Conservation (phyloP, 176 grass and related monocot species). For the Oryza nivara region DNA sequence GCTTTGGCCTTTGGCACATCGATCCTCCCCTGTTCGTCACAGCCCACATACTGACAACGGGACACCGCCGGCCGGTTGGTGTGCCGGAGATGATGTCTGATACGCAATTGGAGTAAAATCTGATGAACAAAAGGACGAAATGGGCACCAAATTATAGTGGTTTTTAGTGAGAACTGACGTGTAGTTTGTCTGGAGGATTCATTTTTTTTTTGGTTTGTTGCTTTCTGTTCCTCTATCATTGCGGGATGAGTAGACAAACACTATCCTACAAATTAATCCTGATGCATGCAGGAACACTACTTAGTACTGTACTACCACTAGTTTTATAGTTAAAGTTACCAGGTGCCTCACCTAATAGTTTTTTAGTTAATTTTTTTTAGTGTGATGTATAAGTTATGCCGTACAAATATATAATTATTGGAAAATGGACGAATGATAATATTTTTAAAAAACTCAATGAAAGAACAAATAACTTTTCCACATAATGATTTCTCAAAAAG, state of each 20-base stretch:
- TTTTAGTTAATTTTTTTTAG: not conserved
- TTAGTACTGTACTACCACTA: not conserved
- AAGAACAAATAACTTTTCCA: not conserved
- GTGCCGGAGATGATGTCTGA: not conserved
- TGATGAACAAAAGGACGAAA: slow-evolving; percentile 8
- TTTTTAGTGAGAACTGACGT: not conserved
- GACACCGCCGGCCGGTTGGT: not conserved
- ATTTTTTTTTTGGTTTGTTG: not conserved
- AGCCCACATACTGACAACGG: not conserved
- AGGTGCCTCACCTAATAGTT: not conserved
- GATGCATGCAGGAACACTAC: not conserved
- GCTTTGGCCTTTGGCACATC: too few relatives aligned
- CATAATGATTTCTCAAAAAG: not conserved
- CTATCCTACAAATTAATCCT: not conserved
- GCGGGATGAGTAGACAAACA: slow-evolving; percentile 7
- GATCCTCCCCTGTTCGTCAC: not conserved
- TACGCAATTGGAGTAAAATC: not conserved
- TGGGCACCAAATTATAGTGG: not conserved
- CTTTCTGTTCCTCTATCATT: not conserved
- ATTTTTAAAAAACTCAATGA: not conserved
- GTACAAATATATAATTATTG: not conserved
- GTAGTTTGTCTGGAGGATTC: not conserved
- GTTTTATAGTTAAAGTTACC: not conserved
- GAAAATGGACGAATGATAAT: not conserved
- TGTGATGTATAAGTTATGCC: not conserved